phyloP scores from a whole-genome alignment of 306 rosid species.

The Vigna hirtella region DNA sequence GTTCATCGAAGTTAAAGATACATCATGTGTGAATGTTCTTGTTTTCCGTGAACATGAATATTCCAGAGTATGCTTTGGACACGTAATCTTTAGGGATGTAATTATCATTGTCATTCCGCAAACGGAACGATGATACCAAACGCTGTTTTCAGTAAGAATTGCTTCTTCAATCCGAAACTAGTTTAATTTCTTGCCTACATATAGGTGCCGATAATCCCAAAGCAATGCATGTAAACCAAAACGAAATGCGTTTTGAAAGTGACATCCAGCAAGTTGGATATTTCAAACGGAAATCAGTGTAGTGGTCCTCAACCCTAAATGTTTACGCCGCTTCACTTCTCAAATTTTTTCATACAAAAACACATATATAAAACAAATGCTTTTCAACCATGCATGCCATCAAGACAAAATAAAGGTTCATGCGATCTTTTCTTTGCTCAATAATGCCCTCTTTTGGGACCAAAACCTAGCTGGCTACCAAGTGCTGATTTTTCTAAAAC shows the following conservation, averaged over 20 bases:
- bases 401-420: neutral
- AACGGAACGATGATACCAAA: neutral
- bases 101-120: conserved; percentile 29
- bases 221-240: conserved; percentile 18
- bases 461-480: neutral
- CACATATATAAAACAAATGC: neutral
- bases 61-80: conserved; percentile 7
- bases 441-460: conserved; percentile 15
- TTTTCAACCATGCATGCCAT: conserved; percentile 1
- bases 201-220: neutral
- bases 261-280: conserved; percentile 3
- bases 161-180: neutral
- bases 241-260: conserved; percentile 22
- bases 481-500: neutral
- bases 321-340: conserved; percentile 11
- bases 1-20: neutral
- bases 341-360: neutral
- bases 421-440: neutral
- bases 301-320: conserved; percentile 43
- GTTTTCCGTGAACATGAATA: neutral
- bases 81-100: conserved; percentile 25
- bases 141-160: neutral
- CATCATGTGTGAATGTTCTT: neutral
- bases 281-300: neutral
- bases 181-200: neutral